These are phyloP conservation scores for Hypomontagnella monticulosa DNA, from an alignment of 495 filamentous ascomycete species.

Conservation along the genomic window DNA sequence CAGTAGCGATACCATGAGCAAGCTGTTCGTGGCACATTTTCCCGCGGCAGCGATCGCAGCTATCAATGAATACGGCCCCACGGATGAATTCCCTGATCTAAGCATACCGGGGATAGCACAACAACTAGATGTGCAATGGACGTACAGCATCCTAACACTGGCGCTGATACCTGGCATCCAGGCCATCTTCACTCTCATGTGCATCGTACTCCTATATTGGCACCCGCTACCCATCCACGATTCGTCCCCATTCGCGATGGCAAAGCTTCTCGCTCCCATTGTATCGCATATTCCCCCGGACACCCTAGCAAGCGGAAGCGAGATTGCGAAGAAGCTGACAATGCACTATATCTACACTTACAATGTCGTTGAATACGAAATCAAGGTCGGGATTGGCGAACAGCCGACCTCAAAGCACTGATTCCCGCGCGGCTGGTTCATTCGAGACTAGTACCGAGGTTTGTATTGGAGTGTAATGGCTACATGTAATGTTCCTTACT, in stretches of 20 bases:
- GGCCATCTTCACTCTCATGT: constrained; percentile 2
- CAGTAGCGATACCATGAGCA: background rate
- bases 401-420: too few species aligned
- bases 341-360: too few species aligned
- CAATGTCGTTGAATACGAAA: too few species aligned
- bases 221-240: background rate
- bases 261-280: background rate
- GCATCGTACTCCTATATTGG: background rate
- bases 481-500: too few species aligned
- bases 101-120: constrained; percentile 1
- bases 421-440: too few species aligned
- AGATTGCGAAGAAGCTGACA: background rate
- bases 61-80: constrained; percentile 3
- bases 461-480: too few species aligned
- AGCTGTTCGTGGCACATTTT: constrained; percentile 2
- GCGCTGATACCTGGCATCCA: constrained; percentile 6
- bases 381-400: too few species aligned
- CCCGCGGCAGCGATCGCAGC: constrained; percentile 4
- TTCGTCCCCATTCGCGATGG: background rate
- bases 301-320: background rate
- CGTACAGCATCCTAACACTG: constrained; percentile 5
- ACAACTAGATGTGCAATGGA: constrained; percentile 5
- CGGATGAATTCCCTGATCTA: background rate
- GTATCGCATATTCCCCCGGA: background rate
- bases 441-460: too few species aligned